phyloP scores from a whole-genome alignment of 225 moss, liverwort and hornwort species.

The Pleurozium schreberi region DNA sequence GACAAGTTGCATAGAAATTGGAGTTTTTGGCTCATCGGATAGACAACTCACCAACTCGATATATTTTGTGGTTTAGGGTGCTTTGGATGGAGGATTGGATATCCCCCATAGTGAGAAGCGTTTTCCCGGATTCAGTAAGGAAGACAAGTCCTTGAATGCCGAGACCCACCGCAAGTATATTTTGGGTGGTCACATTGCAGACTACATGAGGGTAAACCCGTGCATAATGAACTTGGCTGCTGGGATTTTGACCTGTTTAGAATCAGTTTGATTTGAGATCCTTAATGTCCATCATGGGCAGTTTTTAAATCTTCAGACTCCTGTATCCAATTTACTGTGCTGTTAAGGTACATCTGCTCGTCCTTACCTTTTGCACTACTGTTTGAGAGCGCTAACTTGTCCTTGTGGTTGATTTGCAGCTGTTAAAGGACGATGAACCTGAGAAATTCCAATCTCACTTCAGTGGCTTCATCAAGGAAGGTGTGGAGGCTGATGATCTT shows the following conservation, averaged over 20 bases:
- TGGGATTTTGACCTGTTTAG: neutral
- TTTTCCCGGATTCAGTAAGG: conserved; percentile 64
- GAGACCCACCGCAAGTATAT: conserved; percentile 78
- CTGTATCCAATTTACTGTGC: neutral
- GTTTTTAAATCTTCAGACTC: too few relatives aligned
- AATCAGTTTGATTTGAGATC: neutral
- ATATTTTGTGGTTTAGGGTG: conserved; percentile 14
- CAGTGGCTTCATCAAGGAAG: conserved; percentile 38
- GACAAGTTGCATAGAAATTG: too few relatives aligned
- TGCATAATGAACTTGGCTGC: neutral
- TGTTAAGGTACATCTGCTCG: neutral
- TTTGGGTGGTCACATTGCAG: conserved; percentile 61
- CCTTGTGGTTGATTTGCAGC: conserved; percentile 9
- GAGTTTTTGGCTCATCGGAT: neutral
- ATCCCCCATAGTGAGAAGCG: conserved; percentile 76
- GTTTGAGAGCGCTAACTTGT: neutral
- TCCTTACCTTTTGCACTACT: neutral
- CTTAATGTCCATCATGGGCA: too few relatives aligned
- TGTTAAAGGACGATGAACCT: conserved; percentile 51
- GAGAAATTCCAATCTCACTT: conserved; percentile 66
- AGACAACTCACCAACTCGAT: neutral
- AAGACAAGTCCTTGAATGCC: conserved; percentile 63
- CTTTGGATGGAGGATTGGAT: conserved; percentile 76
- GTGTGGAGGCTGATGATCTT: conserved; percentile 40
- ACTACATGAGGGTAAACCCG: conserved; percentile 49